Conservation (phyloP, 192 early-diverging fungal genomes). For the Coemansia biformis region DNA sequence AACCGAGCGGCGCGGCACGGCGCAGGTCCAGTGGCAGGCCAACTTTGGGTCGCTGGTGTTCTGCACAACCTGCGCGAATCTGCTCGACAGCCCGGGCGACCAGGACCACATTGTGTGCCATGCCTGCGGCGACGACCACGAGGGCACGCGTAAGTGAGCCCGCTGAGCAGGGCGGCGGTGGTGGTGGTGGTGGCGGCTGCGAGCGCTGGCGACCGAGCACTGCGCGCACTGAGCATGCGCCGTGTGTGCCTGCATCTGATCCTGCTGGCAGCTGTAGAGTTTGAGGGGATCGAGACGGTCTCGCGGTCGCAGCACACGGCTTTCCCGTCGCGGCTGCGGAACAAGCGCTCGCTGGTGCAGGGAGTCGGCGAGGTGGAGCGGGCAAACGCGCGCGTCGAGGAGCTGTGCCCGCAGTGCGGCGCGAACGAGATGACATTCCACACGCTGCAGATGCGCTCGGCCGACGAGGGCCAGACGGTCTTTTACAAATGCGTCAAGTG, state of each 20-base stretch:
- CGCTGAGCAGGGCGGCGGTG: too few relatives aligned
- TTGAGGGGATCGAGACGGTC: conserved; percentile 75
- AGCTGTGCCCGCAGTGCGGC: conserved; percentile 94
- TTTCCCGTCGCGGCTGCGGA: conserved; percentile 71
- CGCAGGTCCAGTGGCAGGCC: conserved; percentile 26
- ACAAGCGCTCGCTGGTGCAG: conserved; percentile 64
- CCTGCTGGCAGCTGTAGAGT: too few relatives aligned
- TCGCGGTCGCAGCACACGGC: conserved; percentile 70
- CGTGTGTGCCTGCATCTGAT: too few relatives aligned
- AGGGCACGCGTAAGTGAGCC: too few relatives aligned
- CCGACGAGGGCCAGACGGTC: conserved; percentile 99
- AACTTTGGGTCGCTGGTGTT: conserved; percentile 75
- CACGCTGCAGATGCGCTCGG: conserved; percentile 93
- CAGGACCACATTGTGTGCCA: conserved; percentile 77
- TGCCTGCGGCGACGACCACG: conserved; percentile 68
- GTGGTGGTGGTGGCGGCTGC: too few relatives aligned
- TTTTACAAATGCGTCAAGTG: conserved; percentile 96
- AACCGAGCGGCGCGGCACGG: not conserved
- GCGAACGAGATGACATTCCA: conserved; percentile 91
- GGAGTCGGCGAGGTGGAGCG: conserved; percentile 46
- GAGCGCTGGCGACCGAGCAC: too few relatives aligned
- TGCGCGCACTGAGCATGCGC: too few relatives aligned
- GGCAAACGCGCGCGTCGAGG: conserved; percentile 65
- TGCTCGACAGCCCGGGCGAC: conserved; percentile 80
- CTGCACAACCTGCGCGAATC: conserved; percentile 83